phyloP scores from a whole-genome alignment of 441 rosid species.

The Erodium moschatum region DNA sequence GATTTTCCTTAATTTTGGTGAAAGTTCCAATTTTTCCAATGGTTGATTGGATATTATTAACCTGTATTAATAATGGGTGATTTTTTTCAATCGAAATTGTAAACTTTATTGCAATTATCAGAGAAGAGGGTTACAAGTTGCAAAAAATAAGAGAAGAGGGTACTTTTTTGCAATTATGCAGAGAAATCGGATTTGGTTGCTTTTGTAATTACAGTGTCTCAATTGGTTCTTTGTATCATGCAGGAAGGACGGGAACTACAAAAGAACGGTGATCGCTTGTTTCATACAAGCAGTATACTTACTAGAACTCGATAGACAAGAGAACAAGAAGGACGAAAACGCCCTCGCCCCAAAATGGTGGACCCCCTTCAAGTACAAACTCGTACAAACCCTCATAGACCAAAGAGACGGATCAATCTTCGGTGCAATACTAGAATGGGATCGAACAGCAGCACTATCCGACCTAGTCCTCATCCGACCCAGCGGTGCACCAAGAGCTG shows the following conservation, averaged over 20 bases:
- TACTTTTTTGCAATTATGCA: no score
- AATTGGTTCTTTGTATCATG: no score
- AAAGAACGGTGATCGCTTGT: constrained; percentile 76
- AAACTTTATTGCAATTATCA: no score
- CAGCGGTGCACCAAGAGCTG: constrained; percentile 79
- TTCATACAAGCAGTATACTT: constrained; percentile 87
- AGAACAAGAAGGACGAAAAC: constrained; percentile 45
- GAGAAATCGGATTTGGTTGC: not conserved
- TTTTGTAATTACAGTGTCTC: not conserved
- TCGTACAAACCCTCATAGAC: constrained; percentile 53
- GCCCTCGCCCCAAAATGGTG: constrained; percentile 93
- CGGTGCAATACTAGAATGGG: constrained; percentile 87
- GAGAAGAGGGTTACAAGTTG: no score
- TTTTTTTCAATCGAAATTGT: no score
- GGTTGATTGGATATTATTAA: not conserved
- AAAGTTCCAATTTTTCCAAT: not conserved
- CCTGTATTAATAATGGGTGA: no score
- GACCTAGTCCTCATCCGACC: constrained; percentile 71
- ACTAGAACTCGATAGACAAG: constrained; percentile 86
- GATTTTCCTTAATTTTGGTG: not conserved
- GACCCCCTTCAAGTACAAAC: constrained; percentile 72
- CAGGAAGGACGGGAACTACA: constrained; percentile 83
- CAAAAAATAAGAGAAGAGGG: no score
- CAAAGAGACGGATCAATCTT: constrained; percentile 78
- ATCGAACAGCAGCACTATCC: constrained; percentile 66